phyloP scores from a whole-genome alignment of 495 filamentous ascomycete species.

The Aspergillus baeticus region DNA sequence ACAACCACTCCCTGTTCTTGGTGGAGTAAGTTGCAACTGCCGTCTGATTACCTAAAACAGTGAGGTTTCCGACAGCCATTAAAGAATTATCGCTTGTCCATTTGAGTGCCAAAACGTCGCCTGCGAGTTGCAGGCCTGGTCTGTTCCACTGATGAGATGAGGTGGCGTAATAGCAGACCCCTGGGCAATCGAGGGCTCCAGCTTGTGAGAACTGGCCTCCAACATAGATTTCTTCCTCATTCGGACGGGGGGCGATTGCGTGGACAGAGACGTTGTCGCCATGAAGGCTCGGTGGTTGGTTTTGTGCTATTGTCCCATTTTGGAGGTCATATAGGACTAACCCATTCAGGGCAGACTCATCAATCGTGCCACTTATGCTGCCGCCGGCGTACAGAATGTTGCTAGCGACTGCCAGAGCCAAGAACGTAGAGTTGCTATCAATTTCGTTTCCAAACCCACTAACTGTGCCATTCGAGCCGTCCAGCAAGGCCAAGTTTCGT shows the following conservation, averaged over 20 bases:
- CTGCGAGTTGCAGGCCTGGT: slow-evolving; percentile 64
- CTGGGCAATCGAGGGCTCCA: slow-evolving; percentile 77
- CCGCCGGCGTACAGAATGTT: slow-evolving; percentile 82
- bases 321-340: slow-evolving; percentile 76
- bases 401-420: slow-evolving; percentile 64
- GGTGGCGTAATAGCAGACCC: slow-evolving; percentile 76
- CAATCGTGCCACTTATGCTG: slow-evolving; percentile 66
- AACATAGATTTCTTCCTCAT: slow-evolving; percentile 74
- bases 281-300: slow-evolving; percentile 68
- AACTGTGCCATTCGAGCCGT: slow-evolving; percentile 59
- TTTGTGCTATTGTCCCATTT: slow-evolving; percentile 51
- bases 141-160: slow-evolving; percentile 70
- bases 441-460: slow-evolving; percentile 69
- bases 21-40: slow-evolving; percentile 74
- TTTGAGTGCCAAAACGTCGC: slow-evolving; percentile 65
- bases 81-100: slow-evolving; percentile 72
- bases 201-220: slow-evolving; percentile 79
- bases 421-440: slow-evolving; percentile 69
- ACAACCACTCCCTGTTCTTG: slow-evolving; percentile 59
- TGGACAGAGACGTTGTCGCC: slow-evolving; percentile 72
- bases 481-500: slow-evolving; percentile 76
- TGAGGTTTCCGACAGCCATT: slow-evolving; percentile 75
- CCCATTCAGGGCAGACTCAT: slow-evolving; percentile 64
- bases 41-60: slow-evolving; percentile 58
- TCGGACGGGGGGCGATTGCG: slow-evolving; percentile 65